phyloP scores from a whole-genome alignment of 1,139 yeast species.

The Diutina ranongensis region DNA sequence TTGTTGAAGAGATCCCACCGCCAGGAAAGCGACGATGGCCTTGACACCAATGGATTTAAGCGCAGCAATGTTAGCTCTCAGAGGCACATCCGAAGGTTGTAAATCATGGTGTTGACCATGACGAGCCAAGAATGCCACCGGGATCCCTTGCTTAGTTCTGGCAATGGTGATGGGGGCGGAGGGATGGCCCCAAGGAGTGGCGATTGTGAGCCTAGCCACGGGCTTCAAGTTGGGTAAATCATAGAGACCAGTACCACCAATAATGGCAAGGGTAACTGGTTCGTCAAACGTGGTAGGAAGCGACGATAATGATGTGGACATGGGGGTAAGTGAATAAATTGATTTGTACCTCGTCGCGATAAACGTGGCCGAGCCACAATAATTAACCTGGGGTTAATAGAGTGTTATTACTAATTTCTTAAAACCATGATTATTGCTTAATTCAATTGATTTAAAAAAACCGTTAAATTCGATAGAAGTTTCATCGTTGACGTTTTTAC shows the following conservation, averaged over 20 bases:
- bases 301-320: conserved; percentile 9
- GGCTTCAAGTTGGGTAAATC: conserved; percentile 73
- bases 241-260: conserved; percentile 98
- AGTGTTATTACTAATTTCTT: too few species aligned
- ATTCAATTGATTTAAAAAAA: too few species aligned
- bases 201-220: conserved; percentile 66
- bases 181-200: conserved; percentile 97
- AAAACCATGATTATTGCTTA: too few species aligned
- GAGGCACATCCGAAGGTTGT: conserved; percentile 87
- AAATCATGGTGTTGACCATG: conserved; percentile 87
- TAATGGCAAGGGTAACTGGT: conserved; percentile 65
- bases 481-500: too few species aligned
- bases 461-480: too few species aligned
- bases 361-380: not conserved
- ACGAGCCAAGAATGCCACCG: conserved; percentile 89
- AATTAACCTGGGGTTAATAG: too few species aligned
- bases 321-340: not conserved
- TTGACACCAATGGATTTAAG: conserved; percentile 77
- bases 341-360: not conserved
- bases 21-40: conserved; percentile 85
- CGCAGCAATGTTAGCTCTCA: conserved; percentile 92
- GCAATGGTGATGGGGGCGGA: conserved; percentile 90
- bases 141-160: conserved; percentile 61
- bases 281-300: conserved; percentile 31
- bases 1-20: conserved; percentile 89